phyloP scores from a whole-genome alignment of 371 early-diverging fungal species.

The Mucor ambiguus region DNA sequence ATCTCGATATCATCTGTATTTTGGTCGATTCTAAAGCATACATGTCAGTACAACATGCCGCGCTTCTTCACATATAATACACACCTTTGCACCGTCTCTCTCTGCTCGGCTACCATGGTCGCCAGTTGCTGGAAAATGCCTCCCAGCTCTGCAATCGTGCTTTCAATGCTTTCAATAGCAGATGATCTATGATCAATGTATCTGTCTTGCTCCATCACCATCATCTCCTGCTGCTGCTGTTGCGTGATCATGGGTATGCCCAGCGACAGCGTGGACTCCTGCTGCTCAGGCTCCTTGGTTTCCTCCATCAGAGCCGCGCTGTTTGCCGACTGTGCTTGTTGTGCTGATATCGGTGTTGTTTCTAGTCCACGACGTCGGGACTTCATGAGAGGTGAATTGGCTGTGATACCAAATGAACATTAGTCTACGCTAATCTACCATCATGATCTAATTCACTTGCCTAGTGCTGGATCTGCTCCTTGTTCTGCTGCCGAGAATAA shows the following conservation, averaged over 20 bases:
- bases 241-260: conserved; percentile 53
- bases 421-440: not conserved
- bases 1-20: conserved; percentile 91
- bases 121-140: conserved; percentile 94
- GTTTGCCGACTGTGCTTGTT: conserved; percentile 26
- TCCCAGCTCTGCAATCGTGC: conserved; percentile 95
- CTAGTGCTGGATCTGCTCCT: conserved; percentile 30
- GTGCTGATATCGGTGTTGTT: conserved; percentile 19
- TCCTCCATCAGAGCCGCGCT: not conserved
- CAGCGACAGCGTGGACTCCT: conserved; percentile 43
- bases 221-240: conserved; percentile 56
- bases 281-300: conserved; percentile 4
- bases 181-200: conserved; percentile 83
- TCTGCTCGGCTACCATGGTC: conserved; percentile 90
- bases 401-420: conserved; percentile 18
- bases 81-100: conserved; percentile 90
- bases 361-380: conserved; percentile 40
- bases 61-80: not conserved
- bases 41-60: not conserved
- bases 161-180: conserved; percentile 94
- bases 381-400: conserved; percentile 64
- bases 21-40: conserved; percentile 81
- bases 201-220: conserved; percentile 54
- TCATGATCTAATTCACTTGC: conserved; percentile 16
- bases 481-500: conserved; percentile 49